Evolutionary conservation across 306 rosid species (phyloP), one percentile per base, ranked within the genome.

Genomic region (Lupinus albus): DNA sequence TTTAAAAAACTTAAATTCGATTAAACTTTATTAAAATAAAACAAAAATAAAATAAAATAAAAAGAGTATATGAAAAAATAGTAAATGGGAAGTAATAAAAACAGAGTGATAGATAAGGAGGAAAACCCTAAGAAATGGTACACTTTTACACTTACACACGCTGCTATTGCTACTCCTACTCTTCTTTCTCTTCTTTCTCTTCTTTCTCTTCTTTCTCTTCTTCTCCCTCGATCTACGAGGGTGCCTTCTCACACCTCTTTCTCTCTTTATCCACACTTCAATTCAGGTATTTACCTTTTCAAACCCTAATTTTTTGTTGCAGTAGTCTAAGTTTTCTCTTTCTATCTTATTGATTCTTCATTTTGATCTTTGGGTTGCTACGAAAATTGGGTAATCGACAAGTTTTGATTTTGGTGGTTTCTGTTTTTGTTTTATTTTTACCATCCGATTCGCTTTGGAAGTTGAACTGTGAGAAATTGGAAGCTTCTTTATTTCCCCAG

Each of bases 161-260:
- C 32, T 63, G 17, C 2, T 46, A n/a, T 12, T 33, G 38, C 38
- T 33, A 4, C 38, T 5, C 7, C 38, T 54, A 13, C 32, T 51
- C 8, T 42, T 61, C 49, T 13, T 38, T 9, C 45, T 38, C 11
- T 35, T 35, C 30, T 63, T n/a, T 1, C 39, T 10, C n/a, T 48
- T 13, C 32, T 55, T 8, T 44, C 55, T 49, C 20, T 39, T 9
- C 45, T 7, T 67, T 53, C 75, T 45, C 18, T 48, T 7, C 20
- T 33, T 13, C 5, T 21, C 4, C 64, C 38, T 46, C 60, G 61
- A 53, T 56, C 46, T 45, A 11, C 67, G 74, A 61, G 59, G 75
- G 65, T 88, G 86, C 82, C 73, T 77, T 50, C 52, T 6, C 4
- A 36, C 86, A 83, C 59, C 79, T 73, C 76, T 61, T 67, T 50